Percentiles rank a stretch among this genome's conserved stretches.
phyloP scores from a whole-genome alignment of 441 rosid genomes.

The Aquilaria agallochum region DNA sequence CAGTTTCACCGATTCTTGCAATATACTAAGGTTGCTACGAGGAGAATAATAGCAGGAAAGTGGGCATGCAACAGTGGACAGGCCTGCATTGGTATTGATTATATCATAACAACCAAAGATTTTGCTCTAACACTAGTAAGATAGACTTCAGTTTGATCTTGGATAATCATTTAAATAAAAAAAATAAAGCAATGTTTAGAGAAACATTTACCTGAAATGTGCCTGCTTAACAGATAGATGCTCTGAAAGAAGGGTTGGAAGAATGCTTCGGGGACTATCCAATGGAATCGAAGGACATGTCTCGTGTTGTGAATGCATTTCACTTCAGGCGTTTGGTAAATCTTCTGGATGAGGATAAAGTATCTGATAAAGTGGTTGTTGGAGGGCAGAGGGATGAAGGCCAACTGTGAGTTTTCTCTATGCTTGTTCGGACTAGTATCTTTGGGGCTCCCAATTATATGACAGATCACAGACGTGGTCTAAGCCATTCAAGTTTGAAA shows the following conservation, averaged over 20 bases:
- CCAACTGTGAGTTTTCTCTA: constrained; percentile 24
- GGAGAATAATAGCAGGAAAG: constrained; percentile 60
- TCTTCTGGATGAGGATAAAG: constrained; percentile 37
- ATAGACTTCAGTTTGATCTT: neutral
- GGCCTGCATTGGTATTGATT: constrained; percentile 60
- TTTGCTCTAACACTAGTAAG: constrained; percentile 58
- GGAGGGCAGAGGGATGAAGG: constrained; percentile 40
- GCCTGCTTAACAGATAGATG: constrained; percentile 24
- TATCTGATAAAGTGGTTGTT: constrained; percentile 25
- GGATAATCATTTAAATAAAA: neutral
- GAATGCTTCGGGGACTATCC: constrained; percentile 34
- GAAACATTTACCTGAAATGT: neutral
- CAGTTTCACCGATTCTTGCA: neutral
- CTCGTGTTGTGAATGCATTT: constrained; percentile 32
- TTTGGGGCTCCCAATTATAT: neutral
- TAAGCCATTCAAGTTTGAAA: too few species aligned
- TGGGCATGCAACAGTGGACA: constrained; percentile 72
- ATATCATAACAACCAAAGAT: constrained; percentile 52
- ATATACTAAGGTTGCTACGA: constrained; percentile 38
- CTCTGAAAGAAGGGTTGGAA: constrained; percentile 24
- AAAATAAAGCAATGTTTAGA: neutral
- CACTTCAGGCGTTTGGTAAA: constrained; percentile 34
- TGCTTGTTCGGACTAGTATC: neutral
- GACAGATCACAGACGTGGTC: too few species aligned
- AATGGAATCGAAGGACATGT: constrained; percentile 32